Conservation (phyloP, 805 yeast genomes). For the Cephaloascus fragrans region DNA sequence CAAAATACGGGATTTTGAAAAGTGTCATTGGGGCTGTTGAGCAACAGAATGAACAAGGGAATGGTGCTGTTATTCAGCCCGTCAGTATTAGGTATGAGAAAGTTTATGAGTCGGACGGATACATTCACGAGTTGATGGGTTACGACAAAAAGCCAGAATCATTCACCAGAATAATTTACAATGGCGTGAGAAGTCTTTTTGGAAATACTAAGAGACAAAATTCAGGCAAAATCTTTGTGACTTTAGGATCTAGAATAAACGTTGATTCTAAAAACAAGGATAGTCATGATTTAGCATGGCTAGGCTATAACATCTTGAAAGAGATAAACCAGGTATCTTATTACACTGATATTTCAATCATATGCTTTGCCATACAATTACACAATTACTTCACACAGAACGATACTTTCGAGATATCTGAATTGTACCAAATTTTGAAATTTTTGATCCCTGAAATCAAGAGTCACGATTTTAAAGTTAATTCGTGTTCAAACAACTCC, state of each 20-base stretch:
- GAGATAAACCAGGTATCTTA: slow-evolving; percentile 21
- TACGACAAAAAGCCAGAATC: slow-evolving; percentile 47
- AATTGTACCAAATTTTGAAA: slow-evolving; percentile 20
- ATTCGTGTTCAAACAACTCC: slow-evolving; percentile 12
- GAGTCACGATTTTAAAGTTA: slow-evolving; percentile 11
- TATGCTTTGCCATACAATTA: slow-evolving; percentile 25
- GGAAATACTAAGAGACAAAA: slow-evolving; percentile 6
- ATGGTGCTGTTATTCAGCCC: slow-evolving; percentile 34
- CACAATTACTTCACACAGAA: slow-evolving; percentile 14
- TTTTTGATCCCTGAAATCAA: slow-evolving; percentile 13
- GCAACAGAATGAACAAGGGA: slow-evolving; percentile 18
- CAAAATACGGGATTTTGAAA: slow-evolving; percentile 53
- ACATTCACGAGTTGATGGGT: slow-evolving; percentile 47
- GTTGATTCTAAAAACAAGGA: slow-evolving; percentile 4
- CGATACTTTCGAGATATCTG: slow-evolving; percentile 10
- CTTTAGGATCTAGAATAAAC: slow-evolving; percentile 20
- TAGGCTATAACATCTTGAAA: slow-evolving; percentile 8
- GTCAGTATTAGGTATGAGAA: slow-evolving; percentile 52
- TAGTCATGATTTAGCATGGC: slow-evolving; percentile 3
- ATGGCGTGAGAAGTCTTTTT: slow-evolving; percentile 22
- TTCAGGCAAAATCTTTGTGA: slow-evolving; percentile 8
- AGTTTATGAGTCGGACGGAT: slow-evolving; percentile 45
- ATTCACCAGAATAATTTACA: slow-evolving; percentile 23
- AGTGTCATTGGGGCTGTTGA: slow-evolving; percentile 36
- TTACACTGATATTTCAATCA: slow-evolving; percentile 24